Conservation (phyloP, 306 rosid species). For the Cucumis cinereus region DNA sequence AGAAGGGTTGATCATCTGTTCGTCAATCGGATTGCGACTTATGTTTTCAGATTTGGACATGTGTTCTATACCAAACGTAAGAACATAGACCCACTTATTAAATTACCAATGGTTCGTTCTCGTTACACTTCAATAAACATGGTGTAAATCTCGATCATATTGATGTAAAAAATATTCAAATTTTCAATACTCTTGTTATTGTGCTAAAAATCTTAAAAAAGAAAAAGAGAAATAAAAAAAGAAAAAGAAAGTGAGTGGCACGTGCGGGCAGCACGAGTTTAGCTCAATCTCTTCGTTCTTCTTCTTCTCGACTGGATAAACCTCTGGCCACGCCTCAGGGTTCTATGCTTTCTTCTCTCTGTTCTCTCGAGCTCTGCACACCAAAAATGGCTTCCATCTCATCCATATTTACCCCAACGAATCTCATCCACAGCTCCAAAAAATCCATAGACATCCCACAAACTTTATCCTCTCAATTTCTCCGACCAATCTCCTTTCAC, state of each 20-base stretch:
- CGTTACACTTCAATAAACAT: too few species aligned
- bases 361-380: neutral
- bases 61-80: too few species aligned
- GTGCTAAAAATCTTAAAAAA: too few species aligned
- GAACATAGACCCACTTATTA: too few species aligned
- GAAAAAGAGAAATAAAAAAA: too few species aligned
- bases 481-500: conserved; percentile 17
- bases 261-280: neutral
- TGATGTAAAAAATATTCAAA: too few species aligned
- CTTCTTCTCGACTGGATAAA: neutral
- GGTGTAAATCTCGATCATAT: too few species aligned
- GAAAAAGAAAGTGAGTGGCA: neutral
- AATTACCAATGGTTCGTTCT: too few species aligned
- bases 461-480: conserved; percentile 17
- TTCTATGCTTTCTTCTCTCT: neutral
- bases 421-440: conserved; percentile 28
- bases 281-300: neutral
- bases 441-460: conserved; percentile 21
- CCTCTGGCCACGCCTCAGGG: neutral
- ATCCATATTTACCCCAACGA: conserved; percentile 27
- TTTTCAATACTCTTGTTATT: too few species aligned
- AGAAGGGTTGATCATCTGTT: too few species aligned
- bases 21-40: too few species aligned
- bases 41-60: too few species aligned
- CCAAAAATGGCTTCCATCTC: conserved; percentile 55